phyloP scores from a whole-genome alignment of 2,329 filamentous ascomycete genomes.

The Epichloe brachyelytri region DNA sequence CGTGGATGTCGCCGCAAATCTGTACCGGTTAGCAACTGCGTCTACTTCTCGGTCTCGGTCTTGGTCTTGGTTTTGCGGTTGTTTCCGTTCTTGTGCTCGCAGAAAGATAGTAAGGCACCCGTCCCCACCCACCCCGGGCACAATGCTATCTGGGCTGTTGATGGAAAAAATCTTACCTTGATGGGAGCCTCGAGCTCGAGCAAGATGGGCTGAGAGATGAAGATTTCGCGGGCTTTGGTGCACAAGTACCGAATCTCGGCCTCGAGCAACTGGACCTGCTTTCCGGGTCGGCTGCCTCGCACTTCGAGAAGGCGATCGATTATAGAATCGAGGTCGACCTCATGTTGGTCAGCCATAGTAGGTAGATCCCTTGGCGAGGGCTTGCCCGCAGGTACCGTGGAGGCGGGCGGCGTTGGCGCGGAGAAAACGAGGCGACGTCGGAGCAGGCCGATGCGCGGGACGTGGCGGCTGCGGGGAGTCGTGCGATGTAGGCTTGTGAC shows the following conservation, averaged over 20 bases:
- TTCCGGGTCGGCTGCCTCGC: constrained; percentile 91
- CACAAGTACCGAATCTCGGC: constrained; percentile 93
- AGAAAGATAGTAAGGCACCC: too few relatives aligned
- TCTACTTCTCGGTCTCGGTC: too few relatives aligned
- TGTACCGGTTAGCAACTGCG: constrained; percentile 23
- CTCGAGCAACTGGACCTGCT: constrained; percentile 95
- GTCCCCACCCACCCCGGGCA: too few relatives aligned
- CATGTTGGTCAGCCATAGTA: constrained; percentile 55
- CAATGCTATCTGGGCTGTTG: background rate
- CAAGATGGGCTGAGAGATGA: constrained; percentile 97
- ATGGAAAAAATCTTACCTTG: constrained; percentile 54
- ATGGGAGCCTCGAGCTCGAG: constrained; percentile 97
- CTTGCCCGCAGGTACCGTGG: constrained; percentile 26
- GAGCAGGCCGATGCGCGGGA: constrained; percentile 17
- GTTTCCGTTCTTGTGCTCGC: too few relatives aligned
- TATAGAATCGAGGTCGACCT: constrained; percentile 98
- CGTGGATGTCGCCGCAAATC: constrained; percentile 99
- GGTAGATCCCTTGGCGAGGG: constrained; percentile 20
- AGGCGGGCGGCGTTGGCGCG: constrained; percentile 11
- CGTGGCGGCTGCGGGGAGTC: constrained; percentile 17
- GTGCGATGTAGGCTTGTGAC: constrained; percentile 13
- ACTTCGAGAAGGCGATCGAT: constrained; percentile 97
- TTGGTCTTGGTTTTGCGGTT: too few relatives aligned
- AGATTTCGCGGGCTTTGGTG: constrained; percentile 97
- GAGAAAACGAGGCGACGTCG: constrained; percentile 12